phyloP scores from a whole-genome alignment of 305 asterid genomes.

The Stenogyne calaminthoides region DNA sequence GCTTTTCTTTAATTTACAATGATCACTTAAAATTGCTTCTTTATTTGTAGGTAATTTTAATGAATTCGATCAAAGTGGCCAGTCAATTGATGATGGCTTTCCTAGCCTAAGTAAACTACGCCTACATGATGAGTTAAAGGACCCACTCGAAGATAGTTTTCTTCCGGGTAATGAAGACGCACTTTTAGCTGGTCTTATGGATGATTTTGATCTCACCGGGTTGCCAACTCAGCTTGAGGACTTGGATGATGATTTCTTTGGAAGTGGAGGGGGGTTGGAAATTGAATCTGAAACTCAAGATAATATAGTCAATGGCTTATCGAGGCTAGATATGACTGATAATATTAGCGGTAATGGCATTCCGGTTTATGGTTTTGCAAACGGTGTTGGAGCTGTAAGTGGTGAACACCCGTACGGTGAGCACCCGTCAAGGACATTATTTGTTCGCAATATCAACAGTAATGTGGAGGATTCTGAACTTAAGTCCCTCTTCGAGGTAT shows the following conservation, averaged over 20 bases:
- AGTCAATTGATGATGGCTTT: slow-evolving; percentile 54
- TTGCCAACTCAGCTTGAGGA: slow-evolving; percentile 91
- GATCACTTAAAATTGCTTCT: slow-evolving; percentile 15
- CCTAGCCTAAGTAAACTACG: slow-evolving; percentile 50
- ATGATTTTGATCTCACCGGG: slow-evolving; percentile 83
- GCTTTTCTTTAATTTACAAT: neutral
- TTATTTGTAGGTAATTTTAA: slow-evolving; percentile 59
- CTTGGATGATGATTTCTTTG: slow-evolving; percentile 92
- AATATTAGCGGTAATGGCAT: slow-evolving; percentile 43
- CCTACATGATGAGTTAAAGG: slow-evolving; percentile 48
- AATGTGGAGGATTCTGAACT: slow-evolving; percentile 95
- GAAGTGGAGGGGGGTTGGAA: slow-evolving; percentile 91
- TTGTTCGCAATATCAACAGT: slow-evolving; percentile 94
- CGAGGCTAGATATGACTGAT: slow-evolving; percentile 54
- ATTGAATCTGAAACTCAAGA: slow-evolving; percentile 62
- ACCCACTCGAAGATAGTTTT: slow-evolving; percentile 58
- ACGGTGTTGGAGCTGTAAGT: slow-evolving; percentile 58
- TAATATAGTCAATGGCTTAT: slow-evolving; percentile 45
- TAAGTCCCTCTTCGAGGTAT: slow-evolving; percentile 87
- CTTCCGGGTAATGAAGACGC: slow-evolving; percentile 96
- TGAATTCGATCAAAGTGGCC: slow-evolving; percentile 44
- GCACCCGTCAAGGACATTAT: slow-evolving; percentile 97
- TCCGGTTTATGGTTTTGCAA: slow-evolving; percentile 47
- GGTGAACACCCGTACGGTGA: slow-evolving; percentile 97
- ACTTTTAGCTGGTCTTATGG: slow-evolving; percentile 81